A percentile compares a stretch with the other conserved stretches of the same genome.
These are phyloP conservation scores for Ganoderma sinense DNA, from an alignment of 1,284 basidiomycete genomes.

Conservation along the genomic window DNA sequence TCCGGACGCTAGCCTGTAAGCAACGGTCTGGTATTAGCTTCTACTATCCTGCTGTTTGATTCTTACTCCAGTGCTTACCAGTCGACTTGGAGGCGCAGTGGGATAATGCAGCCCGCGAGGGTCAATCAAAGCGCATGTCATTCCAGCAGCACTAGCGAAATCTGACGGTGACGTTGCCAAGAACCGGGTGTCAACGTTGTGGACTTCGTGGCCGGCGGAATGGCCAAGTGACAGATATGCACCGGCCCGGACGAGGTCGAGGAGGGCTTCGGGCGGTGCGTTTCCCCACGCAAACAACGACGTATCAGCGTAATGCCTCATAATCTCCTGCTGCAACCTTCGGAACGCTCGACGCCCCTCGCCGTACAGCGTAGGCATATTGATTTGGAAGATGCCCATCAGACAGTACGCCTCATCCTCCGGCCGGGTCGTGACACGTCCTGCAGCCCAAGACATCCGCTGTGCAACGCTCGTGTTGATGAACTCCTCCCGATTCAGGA, in stretches of 20 bases:
- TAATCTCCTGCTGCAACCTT: neutral
- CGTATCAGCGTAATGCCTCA: neutral
- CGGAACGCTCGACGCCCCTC: neutral
- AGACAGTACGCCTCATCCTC: neutral
- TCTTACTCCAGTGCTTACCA: neutral
- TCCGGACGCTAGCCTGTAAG: neutral
- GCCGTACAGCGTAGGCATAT: neutral
- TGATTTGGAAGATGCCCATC: neutral
- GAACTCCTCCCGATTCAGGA: neutral
- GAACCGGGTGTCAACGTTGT: neutral
- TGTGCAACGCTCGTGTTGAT: neutral
- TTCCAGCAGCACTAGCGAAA: neutral
- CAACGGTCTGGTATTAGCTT: neutral
- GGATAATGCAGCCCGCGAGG: neutral
- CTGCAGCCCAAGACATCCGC: neutral
- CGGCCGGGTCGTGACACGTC: neutral
- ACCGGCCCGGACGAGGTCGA: neutral
- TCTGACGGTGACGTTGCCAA: neutral
- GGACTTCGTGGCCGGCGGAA: neutral
- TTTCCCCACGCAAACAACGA: neutral
- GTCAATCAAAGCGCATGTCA: neutral
- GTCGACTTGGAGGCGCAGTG: neutral
- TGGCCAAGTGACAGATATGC: neutral
- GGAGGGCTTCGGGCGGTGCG: neutral
- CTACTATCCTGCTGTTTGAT: neutral